Percentiles rank a stretch among this genome's conserved stretches.
Conservation (phyloP, 1,284 basidiomycete species). For the Vanrija humicola region DNA sequence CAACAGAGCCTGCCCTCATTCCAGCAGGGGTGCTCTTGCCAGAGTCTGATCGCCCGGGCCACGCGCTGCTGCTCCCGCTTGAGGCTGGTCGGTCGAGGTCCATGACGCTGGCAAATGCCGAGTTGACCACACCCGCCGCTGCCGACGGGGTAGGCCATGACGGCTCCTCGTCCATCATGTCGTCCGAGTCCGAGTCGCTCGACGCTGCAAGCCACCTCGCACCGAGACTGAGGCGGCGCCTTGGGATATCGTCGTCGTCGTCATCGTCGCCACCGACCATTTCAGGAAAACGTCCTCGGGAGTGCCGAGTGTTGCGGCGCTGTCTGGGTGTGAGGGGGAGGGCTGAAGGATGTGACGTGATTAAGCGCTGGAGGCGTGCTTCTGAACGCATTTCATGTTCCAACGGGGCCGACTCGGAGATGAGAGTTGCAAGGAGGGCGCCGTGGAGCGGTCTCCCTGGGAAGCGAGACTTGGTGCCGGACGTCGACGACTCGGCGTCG, state of each 20-base stretch:
- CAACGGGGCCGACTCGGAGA: constrained; percentile 39
- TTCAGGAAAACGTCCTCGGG: constrained; percentile 44
- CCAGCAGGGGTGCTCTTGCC: constrained; percentile 17
- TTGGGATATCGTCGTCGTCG: constrained; percentile 23
- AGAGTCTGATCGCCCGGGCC: constrained; percentile 3
- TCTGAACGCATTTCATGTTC: constrained; percentile 48
- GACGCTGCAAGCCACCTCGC: constrained; percentile 8
- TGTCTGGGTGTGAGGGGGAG: constrained; percentile 40
- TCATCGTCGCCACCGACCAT: constrained; percentile 45
- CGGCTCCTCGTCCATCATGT: constrained; percentile 26
- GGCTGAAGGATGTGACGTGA: constrained; percentile 37
- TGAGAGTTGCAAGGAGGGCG: constrained; percentile 40
- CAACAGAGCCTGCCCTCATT: no score
- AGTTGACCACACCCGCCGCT: constrained; percentile 34
- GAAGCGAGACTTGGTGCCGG: constrained; percentile 12
- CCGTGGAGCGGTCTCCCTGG: constrained; percentile 38
- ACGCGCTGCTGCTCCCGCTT: constrained; percentile 2
- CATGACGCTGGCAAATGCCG: constrained; percentile 44
- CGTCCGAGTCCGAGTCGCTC: constrained; percentile 37
- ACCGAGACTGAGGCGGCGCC: background rate
- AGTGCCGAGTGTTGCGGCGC: constrained; percentile 22
- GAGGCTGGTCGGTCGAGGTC: constrained; percentile 40
- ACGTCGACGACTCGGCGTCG: constrained; percentile 3
- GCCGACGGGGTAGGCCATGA: constrained; percentile 7
- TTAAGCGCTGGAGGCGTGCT: constrained; percentile 38